Evolutionary conservation across 2,329 filamentous ascomycete genomes (phyloP), one percentile per base, ranked within the genome.

Genomic region (Neopestalotiopsis clavispora): DNA sequence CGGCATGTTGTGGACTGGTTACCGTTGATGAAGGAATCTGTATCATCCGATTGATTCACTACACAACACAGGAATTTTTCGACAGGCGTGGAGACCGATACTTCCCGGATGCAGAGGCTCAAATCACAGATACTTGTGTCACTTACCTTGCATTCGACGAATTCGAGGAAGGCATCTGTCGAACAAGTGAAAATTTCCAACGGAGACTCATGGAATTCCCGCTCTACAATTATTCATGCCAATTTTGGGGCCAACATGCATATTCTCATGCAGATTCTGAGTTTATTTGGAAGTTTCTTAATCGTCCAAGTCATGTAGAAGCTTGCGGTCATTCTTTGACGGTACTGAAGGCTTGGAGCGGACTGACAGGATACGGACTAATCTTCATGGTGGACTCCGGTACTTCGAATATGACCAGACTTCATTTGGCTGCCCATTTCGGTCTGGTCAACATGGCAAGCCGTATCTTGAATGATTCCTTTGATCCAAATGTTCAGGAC

Each of bases 61-160:
- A 82, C 68, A 85, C 84, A 0, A 76, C 82, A 0, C 80, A 84
- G 58, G 78, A 84, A 57, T 85, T 83, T 70, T 79, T 85, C 62
- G 74, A 81, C 49, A 63, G 70, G 30, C 79, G 70, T 2, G 64
- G 68, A 13, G 34, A 20, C 0, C 32, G 58, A 3, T 81, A 77
- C 73, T 78, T 84, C 60, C 75, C 74, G 1, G 42, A 74, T 61
- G 76, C 74, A 0, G 65, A 80, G 9, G n/a, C 2, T 0, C 38
- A 79, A 4, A 75, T 84, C 14, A 66, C 73, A 2, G 69, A 49
- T 17, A 74, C 68, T 4, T 84, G 80, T 70, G 38, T 78, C 4
- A 77, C 75, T 1, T 83, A 83, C 65, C 72, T 83, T 3, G 80
- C 76, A 12, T 80, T 81, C 28, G 7, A 67, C 2, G 34, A 2